These are phyloP conservation scores for Zymoseptoria ardabiliae DNA, from an alignment of 2,329 filamentous ascomycete species.

Conservation along the genomic window DNA sequence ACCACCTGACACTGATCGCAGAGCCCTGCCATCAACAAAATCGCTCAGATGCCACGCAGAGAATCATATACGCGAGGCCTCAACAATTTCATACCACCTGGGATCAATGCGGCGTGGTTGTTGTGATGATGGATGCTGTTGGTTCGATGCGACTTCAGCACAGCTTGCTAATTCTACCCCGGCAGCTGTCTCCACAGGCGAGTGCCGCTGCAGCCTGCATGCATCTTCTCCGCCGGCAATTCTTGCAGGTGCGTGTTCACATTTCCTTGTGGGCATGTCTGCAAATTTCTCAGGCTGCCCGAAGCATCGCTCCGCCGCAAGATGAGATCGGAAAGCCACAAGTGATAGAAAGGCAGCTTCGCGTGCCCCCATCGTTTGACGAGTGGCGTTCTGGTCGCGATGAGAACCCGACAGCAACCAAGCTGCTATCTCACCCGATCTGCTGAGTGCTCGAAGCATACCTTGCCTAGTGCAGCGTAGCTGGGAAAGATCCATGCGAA, in stretches of 20 bases:
- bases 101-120: background rate
- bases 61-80: background rate
- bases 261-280: too few species aligned
- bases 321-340: background rate
- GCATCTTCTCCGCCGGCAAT: background rate
- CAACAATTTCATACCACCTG: background rate
- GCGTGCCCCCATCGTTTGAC: background rate
- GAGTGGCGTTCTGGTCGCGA: background rate
- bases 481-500: background rate
- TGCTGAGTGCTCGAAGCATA: background rate
- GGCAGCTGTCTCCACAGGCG: background rate
- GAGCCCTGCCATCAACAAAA: background rate
- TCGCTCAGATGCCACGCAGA: background rate
- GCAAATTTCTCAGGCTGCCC: background rate
- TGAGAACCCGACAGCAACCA: background rate
- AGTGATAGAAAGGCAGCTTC: background rate
- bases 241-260: background rate
- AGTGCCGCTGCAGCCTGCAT: background rate
- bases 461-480: background rate
- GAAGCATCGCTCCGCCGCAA: background rate
- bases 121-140: background rate
- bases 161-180: background rate
- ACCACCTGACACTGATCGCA: background rate
- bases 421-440: background rate
- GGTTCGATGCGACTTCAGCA: background rate